Conservation (phyloP, 345 rosid genomes). For the Eucalyptus coolabah region DNA sequence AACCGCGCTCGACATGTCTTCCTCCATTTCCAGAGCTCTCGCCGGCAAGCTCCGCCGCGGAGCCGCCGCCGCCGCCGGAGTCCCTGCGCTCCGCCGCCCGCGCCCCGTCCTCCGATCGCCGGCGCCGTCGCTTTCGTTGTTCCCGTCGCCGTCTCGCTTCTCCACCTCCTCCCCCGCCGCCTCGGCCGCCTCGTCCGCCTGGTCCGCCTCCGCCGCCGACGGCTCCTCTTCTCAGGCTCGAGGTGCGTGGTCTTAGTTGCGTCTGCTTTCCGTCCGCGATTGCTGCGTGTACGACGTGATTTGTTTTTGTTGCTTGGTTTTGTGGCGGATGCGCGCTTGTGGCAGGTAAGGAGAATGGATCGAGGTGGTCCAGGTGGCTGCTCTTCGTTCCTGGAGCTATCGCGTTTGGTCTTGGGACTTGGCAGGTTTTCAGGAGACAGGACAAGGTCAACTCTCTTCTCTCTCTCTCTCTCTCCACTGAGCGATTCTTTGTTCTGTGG, state of each 20-base stretch:
- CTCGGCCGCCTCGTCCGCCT: background rate
- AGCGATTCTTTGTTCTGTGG: background rate
- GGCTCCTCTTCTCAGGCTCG: constrained; percentile 9
- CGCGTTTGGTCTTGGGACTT: constrained; percentile 92
- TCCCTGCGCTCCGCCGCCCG: background rate
- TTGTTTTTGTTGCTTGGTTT: background rate
- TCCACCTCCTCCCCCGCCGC: background rate
- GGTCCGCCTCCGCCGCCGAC: background rate
- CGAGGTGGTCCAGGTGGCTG: constrained; percentile 51
- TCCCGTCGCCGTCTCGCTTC: constrained; percentile 3
- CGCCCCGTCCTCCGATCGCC: background rate
- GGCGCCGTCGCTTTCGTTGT: constrained; percentile 1
- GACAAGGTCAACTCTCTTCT: constrained; percentile 49
- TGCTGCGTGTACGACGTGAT: background rate
- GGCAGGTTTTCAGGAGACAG: constrained; percentile 90
- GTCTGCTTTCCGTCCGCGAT: background rate
- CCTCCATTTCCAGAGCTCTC: constrained; percentile 35
- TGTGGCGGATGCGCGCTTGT: background rate
- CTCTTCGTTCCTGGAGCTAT: constrained; percentile 87
- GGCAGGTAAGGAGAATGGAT: constrained; percentile 20
- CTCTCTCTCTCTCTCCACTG: background rate
- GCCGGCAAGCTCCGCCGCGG: constrained; percentile 8
- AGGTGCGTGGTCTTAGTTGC: constrained; percentile 9
- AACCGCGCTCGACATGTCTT: background rate
- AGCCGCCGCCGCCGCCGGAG: background rate